phyloP scores from a whole-genome alignment of 495 filamentous ascomycete species.

The Delitschia confertaspora region DNA sequence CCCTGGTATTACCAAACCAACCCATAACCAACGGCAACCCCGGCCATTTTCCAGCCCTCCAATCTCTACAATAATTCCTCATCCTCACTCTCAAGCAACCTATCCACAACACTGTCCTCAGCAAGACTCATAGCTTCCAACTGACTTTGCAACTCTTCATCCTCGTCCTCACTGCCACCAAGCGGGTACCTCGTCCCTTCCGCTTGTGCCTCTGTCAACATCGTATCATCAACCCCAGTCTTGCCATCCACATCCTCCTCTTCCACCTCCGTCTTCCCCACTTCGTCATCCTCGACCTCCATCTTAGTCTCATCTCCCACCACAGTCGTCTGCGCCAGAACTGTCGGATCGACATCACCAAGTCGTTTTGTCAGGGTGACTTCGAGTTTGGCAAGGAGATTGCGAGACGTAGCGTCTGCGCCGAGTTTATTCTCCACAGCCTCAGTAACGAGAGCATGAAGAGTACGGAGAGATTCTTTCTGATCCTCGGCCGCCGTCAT shows the following conservation, averaged over 20 bases:
- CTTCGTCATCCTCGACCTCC: slow-evolving; percentile 7
- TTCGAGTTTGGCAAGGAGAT: slow-evolving; percentile 30
- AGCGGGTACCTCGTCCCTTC: slow-evolving; percentile 30
- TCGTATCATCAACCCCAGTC: slow-evolving; percentile 14
- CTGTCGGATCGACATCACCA: slow-evolving; percentile 13
- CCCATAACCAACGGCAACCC: too few relatives aligned
- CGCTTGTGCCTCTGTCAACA: slow-evolving; percentile 12
- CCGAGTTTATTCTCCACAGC: slow-evolving; percentile 29
- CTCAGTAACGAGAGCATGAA: slow-evolving; percentile 31
- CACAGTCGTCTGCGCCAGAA: too few relatives aligned
- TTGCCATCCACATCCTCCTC: slow-evolving; percentile 17
- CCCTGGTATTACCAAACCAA: too few relatives aligned
- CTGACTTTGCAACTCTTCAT: neutral
- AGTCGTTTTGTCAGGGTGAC: slow-evolving; percentile 20
- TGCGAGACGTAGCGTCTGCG: slow-evolving; percentile 29
- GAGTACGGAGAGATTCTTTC: slow-evolving; percentile 25
- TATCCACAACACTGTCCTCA: slow-evolving; percentile 27
- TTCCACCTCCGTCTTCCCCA: slow-evolving; percentile 22
- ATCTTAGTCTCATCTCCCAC: slow-evolving; percentile 8
- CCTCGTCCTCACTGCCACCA: slow-evolving; percentile 29
- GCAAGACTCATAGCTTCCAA: neutral
- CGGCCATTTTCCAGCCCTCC: too few relatives aligned
- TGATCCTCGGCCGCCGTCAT: neutral
- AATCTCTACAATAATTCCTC: too few relatives aligned
- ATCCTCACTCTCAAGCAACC: slow-evolving; percentile 26